These are phyloP conservation scores for Withania somnifera DNA, from an alignment of 305 asterid genomes.

Conservation along the genomic window DNA sequence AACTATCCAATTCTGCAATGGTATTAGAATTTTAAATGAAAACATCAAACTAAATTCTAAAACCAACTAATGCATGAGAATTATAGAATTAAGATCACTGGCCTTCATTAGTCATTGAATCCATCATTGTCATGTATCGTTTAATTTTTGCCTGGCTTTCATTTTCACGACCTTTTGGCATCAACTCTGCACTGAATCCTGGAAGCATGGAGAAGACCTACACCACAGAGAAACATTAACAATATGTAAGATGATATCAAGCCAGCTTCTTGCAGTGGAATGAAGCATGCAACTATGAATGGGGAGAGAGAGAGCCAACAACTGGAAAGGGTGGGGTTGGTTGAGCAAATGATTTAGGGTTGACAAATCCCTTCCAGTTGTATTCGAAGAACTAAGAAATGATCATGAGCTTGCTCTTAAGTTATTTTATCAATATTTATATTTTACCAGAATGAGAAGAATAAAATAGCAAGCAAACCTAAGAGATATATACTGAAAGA, in stretches of 20 bases:
- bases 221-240: slow-evolving; percentile 4
- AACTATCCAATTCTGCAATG: slow-evolving; percentile 76
- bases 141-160: slow-evolving; percentile 92
- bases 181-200: slow-evolving; percentile 81
- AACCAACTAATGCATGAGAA: background rate
- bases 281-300: background rate
- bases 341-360: background rate
- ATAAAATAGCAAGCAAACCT: background rate
- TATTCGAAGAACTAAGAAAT: background rate
- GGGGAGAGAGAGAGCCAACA: background rate
- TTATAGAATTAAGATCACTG: slow-evolving; percentile 7
- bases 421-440: background rate
- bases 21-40: background rate
- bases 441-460: background rate
- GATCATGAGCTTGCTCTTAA: background rate
- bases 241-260: background rate
- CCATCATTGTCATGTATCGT: slow-evolving; percentile 98
- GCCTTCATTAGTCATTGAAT: slow-evolving; percentile 96
- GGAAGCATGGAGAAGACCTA: slow-evolving; percentile 96
- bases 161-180: slow-evolving; percentile 91
- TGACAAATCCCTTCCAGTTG: background rate
- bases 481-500: background rate
- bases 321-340: background rate
- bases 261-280: background rate
- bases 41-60: background rate